Evolutionary conservation across 2,329 filamentous ascomycete genomes (phyloP), one percentile per base, ranked within the genome.

Genomic region (Nothopassalora personata): DNA sequence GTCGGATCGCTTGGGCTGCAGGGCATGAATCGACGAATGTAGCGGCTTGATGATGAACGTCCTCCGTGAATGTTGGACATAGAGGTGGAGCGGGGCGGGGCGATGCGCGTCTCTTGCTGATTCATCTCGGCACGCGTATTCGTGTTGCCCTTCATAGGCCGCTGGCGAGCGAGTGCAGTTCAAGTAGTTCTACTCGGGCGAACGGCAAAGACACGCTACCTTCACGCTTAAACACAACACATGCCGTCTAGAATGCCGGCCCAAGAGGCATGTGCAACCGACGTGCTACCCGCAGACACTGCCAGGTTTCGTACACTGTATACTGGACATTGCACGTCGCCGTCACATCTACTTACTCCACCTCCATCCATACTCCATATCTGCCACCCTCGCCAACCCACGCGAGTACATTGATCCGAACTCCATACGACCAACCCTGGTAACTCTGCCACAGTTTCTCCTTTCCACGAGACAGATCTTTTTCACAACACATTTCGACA

Each of bases 401-500:
- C 46, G 19, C 28, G 19, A 10, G 28, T 28, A 28, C 46, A 11
- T 46, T 50, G 19, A 33, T 53, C 48, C 54, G 18, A 27, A 27
- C 11, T 48, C 11, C 46, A 33, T 43, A 30, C 47, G 27, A 27
- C 46, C 39, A 27, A 8, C 13, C 15, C 33, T 54, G 46, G 46
- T 55, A 51, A 46, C 56, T 59, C 53, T 59, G 57, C 52, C 18
- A 47, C 53, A 49, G 53, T 54, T 36, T 57, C 50, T 28, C n/a
- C 31, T 55, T 19, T 23, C 33, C 51, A 48, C 45, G 28, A 3
- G 30, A 9, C 34, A 28, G 15, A 56, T 18, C 23, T 47, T 46
- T 18, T n/a, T 9, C 18, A 45, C 33, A 31, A 30, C 77, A 70
- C 23, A 23, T 23, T 23, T 23, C 3, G 2, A 23, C 23, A 23